Percentiles rank a stretch among this genome's conserved stretches.
Evolutionary conservation across 192 early-diverging fungal genomes (phyloP).

Genomic region (Paraglomus occultum): DNA sequence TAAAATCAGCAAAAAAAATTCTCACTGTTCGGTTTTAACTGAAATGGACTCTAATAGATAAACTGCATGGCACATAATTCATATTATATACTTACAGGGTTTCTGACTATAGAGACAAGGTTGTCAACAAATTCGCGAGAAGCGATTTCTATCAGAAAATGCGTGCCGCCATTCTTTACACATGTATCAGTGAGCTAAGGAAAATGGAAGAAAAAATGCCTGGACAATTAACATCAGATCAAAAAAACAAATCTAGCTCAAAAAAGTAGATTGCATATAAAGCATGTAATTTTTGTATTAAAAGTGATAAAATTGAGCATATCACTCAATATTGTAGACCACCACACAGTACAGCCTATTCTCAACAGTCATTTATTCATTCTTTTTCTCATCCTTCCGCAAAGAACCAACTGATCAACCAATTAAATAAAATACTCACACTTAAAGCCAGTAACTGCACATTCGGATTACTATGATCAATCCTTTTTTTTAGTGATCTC

Average conservation of each 20-base stretch:
- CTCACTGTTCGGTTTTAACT: background rate
- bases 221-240: too few species aligned
- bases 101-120: constrained; percentile 59
- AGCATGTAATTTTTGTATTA: background rate
- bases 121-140: constrained; percentile 89
- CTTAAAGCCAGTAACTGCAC: constrained; percentile 87
- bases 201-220: background rate
- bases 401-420: too few species aligned
- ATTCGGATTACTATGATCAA: constrained; percentile 92
- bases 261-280: too few species aligned
- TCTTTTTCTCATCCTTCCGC: too few species aligned
- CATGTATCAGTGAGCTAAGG: constrained; percentile 81
- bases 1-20: background rate
- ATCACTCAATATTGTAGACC: too few species aligned
- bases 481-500: constrained; percentile 70
- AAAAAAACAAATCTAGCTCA: too few species aligned
- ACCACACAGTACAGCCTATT: too few species aligned
- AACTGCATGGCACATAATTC: background rate
- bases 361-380: too few species aligned
- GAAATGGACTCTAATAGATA: constrained; percentile 1
- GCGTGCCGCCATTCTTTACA: constrained; percentile 91
- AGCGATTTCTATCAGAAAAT: constrained; percentile 85
- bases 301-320: background rate
- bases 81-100: constrained; percentile 44
- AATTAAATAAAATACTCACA: constrained; percentile 36